Percentiles rank a stretch among this genome's conserved stretches.
phyloP scores from a whole-genome alignment of 345 rosid genomes.

The Hypericum perforatum region DNA sequence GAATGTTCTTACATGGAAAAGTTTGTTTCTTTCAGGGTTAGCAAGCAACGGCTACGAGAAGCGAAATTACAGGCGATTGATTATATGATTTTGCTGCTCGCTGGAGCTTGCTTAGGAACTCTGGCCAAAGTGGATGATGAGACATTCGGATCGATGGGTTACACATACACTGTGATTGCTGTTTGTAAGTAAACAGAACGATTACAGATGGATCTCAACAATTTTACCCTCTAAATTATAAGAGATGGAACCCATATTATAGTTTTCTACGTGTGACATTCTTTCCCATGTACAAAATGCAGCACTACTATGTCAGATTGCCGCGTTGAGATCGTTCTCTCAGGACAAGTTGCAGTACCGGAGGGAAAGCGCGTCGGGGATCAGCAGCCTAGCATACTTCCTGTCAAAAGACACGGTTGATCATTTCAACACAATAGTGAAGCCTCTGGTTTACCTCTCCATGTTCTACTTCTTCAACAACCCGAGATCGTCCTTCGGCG shows the following conservation, averaged over 20 bases:
- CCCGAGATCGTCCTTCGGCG: constrained; percentile 66
- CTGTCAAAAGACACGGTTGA: constrained; percentile 71
- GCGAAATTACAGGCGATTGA: constrained; percentile 62
- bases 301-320: constrained; percentile 74
- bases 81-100: constrained; percentile 58
- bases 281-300: constrained; percentile 17
- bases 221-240: not conserved
- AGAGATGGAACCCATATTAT: not conserved
- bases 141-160: constrained; percentile 62
- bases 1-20: not conserved
- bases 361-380: constrained; percentile 76
- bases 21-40: constrained; percentile 33
- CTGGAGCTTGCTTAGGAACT: constrained; percentile 84
- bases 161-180: constrained; percentile 74
- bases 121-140: constrained; percentile 74
- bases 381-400: constrained; percentile 77
- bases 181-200: constrained; percentile 52
- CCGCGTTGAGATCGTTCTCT: constrained; percentile 71
- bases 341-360: constrained; percentile 59
- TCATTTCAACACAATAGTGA: constrained; percentile 53
- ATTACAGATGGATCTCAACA: not conserved
- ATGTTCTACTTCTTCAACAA: constrained; percentile 92
- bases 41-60: constrained; percentile 80
- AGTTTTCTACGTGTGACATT: not conserved
- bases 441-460: constrained; percentile 74